Evolutionary conservation across 352 stramenopile species (phyloP), one percentile per base, ranked within the genome.

Genomic region (Phytopythium ostracodes): DNA sequence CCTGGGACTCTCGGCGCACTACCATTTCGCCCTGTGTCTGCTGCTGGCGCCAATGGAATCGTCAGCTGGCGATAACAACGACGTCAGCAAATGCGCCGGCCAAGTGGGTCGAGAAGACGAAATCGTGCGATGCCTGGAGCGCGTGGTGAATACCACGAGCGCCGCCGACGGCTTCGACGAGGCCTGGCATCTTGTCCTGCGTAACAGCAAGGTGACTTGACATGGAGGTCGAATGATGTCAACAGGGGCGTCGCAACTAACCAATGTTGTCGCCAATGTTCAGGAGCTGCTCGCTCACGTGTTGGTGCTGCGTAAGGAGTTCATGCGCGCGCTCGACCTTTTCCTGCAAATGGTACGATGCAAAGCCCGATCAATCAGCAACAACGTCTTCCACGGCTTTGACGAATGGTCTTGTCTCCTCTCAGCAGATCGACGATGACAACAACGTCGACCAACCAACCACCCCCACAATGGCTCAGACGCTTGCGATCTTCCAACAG

Each of bases 231-330:
- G 0, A 27, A 18, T 43, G 38, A 25, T 22, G 10, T 25, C 27
- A 29, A 6, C 33, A n/a, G 33, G n/a, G 42, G 6, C n/a, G 42
- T 0, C 10, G 18, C 17, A 8, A 7, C 42, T 51, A 46, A 24
- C 2, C 35, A 29, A n/a, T 49, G 38, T 38, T 35, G 51, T 0
- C 52, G 55, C 55, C 18, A 22, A 38, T 27, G 8, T 27, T 0
- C 53, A 88, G 75, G 76, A 87, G 51, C 67, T 87, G 24, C 56
- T 86, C 11, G 71, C 67, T n/a, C 71, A 88, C 36, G 54, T 83
- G 25, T 58, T 73, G 40, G 66, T 79, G 17, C 64, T 65, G 6
- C 59, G 43, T 8, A 62, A 59, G 6, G 55, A 64, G 9, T 68
- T 72, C 27, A 59, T 71, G 35, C 68, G 69, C 27, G 71, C 68